A percentile compares a stretch with the other conserved stretches of the same genome.
Evolutionary conservation across 2,329 filamentous ascomycete genomes (phyloP).

Genomic region (Dendrostoma leiphaemia): DNA sequence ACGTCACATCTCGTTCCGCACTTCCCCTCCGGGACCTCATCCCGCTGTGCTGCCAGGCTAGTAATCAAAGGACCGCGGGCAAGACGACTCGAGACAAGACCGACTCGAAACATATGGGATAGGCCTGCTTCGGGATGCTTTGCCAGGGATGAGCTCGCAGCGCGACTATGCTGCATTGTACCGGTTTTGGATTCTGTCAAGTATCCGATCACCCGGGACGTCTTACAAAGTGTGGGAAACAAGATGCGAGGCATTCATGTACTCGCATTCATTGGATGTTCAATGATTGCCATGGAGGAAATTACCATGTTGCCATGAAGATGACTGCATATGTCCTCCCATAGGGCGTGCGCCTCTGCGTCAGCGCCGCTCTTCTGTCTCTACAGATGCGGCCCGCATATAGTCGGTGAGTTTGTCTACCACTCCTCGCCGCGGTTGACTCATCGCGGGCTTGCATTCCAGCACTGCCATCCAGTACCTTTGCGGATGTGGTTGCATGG

Average conservation of each 20-base stretch:
- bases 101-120: no score
- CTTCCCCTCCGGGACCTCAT: neutral
- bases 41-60: no score
- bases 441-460: slow-evolving; percentile 9
- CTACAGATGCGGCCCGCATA: slow-evolving; percentile 7
- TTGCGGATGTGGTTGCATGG: slow-evolving; percentile 1
- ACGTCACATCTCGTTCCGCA: slow-evolving; percentile 1
- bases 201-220: no score
- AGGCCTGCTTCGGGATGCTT: no score
- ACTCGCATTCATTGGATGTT: neutral
- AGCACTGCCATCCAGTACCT: neutral
- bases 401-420: slow-evolving; percentile 12
- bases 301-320: neutral
- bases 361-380: slow-evolving; percentile 1
- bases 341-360: neutral
- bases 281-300: neutral
- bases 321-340: neutral
- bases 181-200: no score
- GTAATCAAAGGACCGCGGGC: no score
- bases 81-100: no score
- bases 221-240: neutral
- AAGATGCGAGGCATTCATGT: neutral
- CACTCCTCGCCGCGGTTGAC: slow-evolving; percentile 6
- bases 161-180: no score
- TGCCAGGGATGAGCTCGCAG: no score